Base-by-base conservation (phyloP, 495 filamentous ascomycete genomes). In the Beverwykella pulmonaria region DNA sequence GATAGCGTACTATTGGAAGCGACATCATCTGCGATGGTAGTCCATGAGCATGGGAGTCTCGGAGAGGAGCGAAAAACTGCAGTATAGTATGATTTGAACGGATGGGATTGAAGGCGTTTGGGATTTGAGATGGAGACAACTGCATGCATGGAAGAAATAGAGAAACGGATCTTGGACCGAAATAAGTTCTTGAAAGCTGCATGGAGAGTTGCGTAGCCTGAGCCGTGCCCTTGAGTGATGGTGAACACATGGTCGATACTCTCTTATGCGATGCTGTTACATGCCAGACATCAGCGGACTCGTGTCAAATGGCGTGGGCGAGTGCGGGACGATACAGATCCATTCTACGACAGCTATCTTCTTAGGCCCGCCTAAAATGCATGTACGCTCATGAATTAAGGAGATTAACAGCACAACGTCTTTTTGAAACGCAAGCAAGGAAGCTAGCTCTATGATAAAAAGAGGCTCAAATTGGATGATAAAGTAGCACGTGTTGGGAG, bases 381-480 rank as follows among this genome's bases (percentile, higher is more conserved):
- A n/a, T n/a, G 8, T 2, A 44, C 3, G 17, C 17, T 9, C 17
- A 12, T n/a, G 9, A 44, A 44, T 3, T 4, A 44, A 44, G 17
- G 39, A n/a, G 17, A 3, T n/a, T n/a, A n/a, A n/a, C n/a, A n/a
- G n/a, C n/a, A n/a, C n/a, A n/a, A n/a, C n/a, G n/a, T n/a, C n/a
- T n/a, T n/a, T n/a, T n/a, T n/a, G n/a, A 5, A 34, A 34, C 12
- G 32, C 32, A 34, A 34, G n/a, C n/a, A 52, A 29, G 22, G 2
- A 52, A 23, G 19, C 3, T 23, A 47, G 6, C 44, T 53, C 12
- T 54, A 44, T 60, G 22, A 29, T 32, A 54, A 67, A 53, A 65
- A 65, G 41, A 61, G 55, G 47, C 56, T 67, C 63, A 67, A 67
- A 67, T 67, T 67, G 62, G 46, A 67, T 60, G n/a, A n/a, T n/a